phyloP scores from a whole-genome alignment of 805 yeast genomes.

The Metschnikowia gruessii region DNA sequence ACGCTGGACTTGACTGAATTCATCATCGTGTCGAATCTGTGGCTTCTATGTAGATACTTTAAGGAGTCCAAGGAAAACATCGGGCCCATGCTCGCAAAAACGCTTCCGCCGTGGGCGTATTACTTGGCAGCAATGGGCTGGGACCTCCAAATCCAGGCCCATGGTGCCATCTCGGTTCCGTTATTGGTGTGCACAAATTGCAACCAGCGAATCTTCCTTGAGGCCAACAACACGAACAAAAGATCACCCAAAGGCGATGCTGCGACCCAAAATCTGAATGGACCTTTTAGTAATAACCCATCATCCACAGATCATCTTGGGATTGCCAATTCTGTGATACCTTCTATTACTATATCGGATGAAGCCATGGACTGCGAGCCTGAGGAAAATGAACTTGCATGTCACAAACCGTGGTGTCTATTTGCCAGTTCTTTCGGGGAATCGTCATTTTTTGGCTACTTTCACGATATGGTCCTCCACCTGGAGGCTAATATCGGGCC shows the following conservation, averaged over 20 bases:
- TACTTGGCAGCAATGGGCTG: slow-evolving; percentile 39
- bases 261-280: background rate
- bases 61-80: slow-evolving; percentile 37
- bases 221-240: background rate
- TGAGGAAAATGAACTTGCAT: background rate
- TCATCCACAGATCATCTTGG: background rate
- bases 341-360: background rate
- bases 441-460: slow-evolving; percentile 21
- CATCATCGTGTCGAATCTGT: slow-evolving; percentile 27
- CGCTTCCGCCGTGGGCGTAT: slow-evolving; percentile 34
- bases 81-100: slow-evolving; percentile 19
- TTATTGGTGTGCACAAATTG: slow-evolving; percentile 37
- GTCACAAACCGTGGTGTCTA: slow-evolving; percentile 41
- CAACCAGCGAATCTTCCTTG: slow-evolving; percentile 32
- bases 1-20: slow-evolving; percentile 14
- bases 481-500: slow-evolving; percentile 27
- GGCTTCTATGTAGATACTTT: slow-evolving; percentile 32
- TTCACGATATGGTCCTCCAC: slow-evolving; percentile 22
- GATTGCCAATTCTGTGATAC: no score
- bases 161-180: slow-evolving; percentile 26
- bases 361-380: slow-evolving; percentile 1
- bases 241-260: background rate
- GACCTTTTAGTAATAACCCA: background rate
- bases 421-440: slow-evolving; percentile 17
- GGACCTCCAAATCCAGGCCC: slow-evolving; percentile 33